A percentile compares a stretch with the other conserved stretches of the same genome.
Evolutionary conservation across 1,139 yeast genomes (phyloP).

Genomic region (Nakaseomyces nivariensis): DNA sequence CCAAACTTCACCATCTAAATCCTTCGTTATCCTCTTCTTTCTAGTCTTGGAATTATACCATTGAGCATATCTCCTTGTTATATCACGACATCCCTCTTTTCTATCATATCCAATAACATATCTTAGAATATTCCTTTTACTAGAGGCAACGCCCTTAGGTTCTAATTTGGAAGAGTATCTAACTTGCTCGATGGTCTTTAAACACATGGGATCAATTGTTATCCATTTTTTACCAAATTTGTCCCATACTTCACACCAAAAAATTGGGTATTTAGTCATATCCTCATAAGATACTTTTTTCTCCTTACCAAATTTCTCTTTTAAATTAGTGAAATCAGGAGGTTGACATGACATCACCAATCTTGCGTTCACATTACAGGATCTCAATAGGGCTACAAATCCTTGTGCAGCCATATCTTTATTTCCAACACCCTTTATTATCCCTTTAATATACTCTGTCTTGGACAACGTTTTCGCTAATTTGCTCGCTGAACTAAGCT

Average conservation of each 20-base stretch:
- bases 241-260: conserved; percentile 96
- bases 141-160: conserved; percentile 51
- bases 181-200: conserved; percentile 60
- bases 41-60: conserved; percentile 65
- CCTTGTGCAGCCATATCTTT: conserved; percentile 82
- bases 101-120: conserved; percentile 74
- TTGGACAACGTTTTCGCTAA: conserved; percentile 25
- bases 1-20: conserved; percentile 55
- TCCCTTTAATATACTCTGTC: conserved; percentile 34
- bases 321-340: conserved; percentile 60
- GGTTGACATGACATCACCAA: conserved; percentile 79
- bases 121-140: conserved; percentile 48
- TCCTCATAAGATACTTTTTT: conserved; percentile 5
- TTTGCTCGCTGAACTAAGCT: conserved; percentile 28
- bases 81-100: conserved; percentile 60
- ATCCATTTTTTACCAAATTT: conserved; percentile 62
- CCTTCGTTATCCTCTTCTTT: conserved; percentile 58
- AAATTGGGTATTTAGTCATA: conserved; percentile 47
- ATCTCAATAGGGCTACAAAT: conserved; percentile 63
- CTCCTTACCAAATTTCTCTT: conserved; percentile 6
- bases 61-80: conserved; percentile 72
- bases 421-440: conserved; percentile 50
- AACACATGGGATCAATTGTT: conserved; percentile 71
- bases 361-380: conserved; percentile 64
- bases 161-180: conserved; percentile 55